Evolutionary conservation across 108 stramenopile genomes (phyloP), one percentile per base, ranked within the genome.

Genomic region (Cyclotella atomus): DNA sequence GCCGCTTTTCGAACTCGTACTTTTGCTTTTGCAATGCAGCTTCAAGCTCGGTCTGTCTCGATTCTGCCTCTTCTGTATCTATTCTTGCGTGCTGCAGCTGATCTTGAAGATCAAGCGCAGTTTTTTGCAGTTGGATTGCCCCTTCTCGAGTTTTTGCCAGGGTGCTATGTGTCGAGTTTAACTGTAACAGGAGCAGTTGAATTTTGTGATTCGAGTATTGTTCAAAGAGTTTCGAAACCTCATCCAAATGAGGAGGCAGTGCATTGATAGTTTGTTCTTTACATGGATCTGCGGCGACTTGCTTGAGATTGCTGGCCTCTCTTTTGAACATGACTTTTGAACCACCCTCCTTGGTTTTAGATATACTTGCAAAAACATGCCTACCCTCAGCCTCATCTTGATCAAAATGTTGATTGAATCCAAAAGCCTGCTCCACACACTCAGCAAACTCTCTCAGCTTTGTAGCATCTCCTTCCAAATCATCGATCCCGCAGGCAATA

Each of bases 101-200:
- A 41, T 80, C 72, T 43, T 63, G 55, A 25, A 73, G 44, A 23
- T 73, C 50, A 38, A 80, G 46, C n/a, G 68, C 72, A 44, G 47
- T 50, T 25, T 54, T 49, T 56, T 80, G 79, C 20, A 80, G 79
- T 44, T 63, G 35, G 60, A 73, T 62, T 36, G 72, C 71, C 7
- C 68, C 68, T 34, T 60, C 34, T 3, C 79, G 71, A 46, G 68
- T 64, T 44, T 66, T 73, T 8, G 62, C n/a, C 0, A 80, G 79
- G 20, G 61, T 30, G 29, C 64, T 27, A 0, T 68, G 68, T n/a
- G 68, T 64, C 12, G 67, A 41, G 25, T 63, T 34, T 21, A 73
- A 23, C 60, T 80, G 68, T 12, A 33, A 70, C 64, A 56, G 72
- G 27, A 80, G 61, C 27, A 43, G 43, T 19, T 36, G 65, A 17